Base-by-base conservation (phyloP, 2,329 filamentous ascomycete species). In the Trichoderma breve region DNA sequence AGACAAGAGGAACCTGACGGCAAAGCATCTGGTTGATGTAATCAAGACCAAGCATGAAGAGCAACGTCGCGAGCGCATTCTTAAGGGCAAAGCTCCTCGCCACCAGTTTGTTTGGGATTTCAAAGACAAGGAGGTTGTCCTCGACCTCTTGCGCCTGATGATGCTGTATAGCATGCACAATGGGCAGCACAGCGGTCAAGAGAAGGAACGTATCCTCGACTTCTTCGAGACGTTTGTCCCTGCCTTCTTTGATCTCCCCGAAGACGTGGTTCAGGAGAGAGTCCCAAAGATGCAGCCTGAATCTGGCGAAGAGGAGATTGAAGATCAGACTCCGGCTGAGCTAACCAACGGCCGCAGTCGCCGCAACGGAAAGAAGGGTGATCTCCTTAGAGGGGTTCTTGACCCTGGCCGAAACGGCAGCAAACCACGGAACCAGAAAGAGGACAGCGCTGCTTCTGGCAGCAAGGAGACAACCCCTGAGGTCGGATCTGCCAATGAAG, bases 31-130 rank as follows among this genome's bases (percentile, higher is more conserved):
- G 12, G 91, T 96, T 39, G 93, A 94, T 76, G 91, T 96, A 73
- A 95, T 98, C 79, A 94, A 96, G 81, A 94, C 93, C 64, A 97
- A 94, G 80, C 92, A 95, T 76, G 95, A 98, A 80, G 95, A 98
- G 81, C 93, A 95, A 79, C 91, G 93, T 78, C 92, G 93, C 66
- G 85, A 91, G 76, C 89, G 91, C 73, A 88, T 87, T 74, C 86
- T 89, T 62, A 89, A 87, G 79, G 86, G 86, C 75, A 88, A 88
- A 73, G 85, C 89, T 6, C 86, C 89, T 18, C 89, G 88, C 61
- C 89, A 92, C 78, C 95, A 97, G 80, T 92, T 94, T 79, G 85
- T 89, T 58, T 95, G 92, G 83, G 85, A 87, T 21, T 94, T 98
- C 76, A 84, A 87, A 34, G 92, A 95, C 76, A 87, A 90, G 74